Conservation (phyloP, 1,284 basidiomycete species). For the Ceratobasidium sp. region DNA sequence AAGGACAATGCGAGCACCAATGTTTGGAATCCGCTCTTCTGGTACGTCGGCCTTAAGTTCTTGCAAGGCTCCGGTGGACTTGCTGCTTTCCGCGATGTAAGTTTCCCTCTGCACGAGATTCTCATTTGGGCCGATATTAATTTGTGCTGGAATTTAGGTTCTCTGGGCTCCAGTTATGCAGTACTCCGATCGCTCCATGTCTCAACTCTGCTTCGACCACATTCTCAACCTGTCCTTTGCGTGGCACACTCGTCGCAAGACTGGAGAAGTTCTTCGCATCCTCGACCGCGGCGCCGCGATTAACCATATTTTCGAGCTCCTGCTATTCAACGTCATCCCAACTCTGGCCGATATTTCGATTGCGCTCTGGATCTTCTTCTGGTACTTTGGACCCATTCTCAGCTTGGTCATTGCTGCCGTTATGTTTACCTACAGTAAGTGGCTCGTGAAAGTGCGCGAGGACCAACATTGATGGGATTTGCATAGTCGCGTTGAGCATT, state of each 20-base stretch:
- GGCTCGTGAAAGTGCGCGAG: background rate
- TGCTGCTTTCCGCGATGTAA: constrained; percentile 71
- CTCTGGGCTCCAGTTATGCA: constrained; percentile 89
- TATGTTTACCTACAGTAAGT: constrained; percentile 77
- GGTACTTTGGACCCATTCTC: constrained; percentile 75
- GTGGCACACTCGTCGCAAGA: constrained; percentile 82
- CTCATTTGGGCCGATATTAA: background rate
- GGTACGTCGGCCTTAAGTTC: constrained; percentile 71
- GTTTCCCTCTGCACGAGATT: constrained; percentile 47
- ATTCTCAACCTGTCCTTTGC: constrained; percentile 83
- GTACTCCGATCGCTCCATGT: constrained; percentile 84
- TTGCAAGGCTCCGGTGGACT: constrained; percentile 78
- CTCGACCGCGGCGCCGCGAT: constrained; percentile 71
- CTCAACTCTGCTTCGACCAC: constrained; percentile 80
- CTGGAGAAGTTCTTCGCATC: constrained; percentile 72
- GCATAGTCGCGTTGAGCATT: constrained; percentile 49
- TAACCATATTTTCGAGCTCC: constrained; percentile 63
- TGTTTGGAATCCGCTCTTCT: constrained; percentile 71
- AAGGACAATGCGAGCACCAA: constrained; percentile 45
- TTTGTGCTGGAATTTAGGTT: constrained; percentile 60
- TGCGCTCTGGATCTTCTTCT: constrained; percentile 71
- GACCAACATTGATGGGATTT: constrained; percentile 41
- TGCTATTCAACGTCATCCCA: constrained; percentile 83
- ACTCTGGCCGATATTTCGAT: constrained; percentile 81
- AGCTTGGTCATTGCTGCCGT: constrained; percentile 77